A percentile compares a stretch with the other conserved stretches of the same genome.
These are phyloP conservation scores for Plenodomus biglobosus DNA, from an alignment of 2,329 filamentous ascomycete species.

Conservation along the genomic window DNA sequence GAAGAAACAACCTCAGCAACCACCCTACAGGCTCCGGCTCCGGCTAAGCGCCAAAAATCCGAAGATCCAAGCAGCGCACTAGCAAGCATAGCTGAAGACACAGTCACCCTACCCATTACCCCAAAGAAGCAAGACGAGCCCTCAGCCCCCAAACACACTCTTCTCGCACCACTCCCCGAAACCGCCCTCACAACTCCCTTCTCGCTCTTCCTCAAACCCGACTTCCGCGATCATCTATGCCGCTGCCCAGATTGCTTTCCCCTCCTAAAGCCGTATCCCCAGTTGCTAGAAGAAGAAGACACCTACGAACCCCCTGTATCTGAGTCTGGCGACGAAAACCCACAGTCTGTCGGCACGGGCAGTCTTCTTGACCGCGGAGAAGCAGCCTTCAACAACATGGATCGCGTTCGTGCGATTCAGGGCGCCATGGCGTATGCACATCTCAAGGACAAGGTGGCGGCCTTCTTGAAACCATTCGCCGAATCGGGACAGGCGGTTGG, in stretches of 20 bases:
- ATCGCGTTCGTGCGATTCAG: constrained; percentile 87
- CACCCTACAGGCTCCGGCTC: constrained; percentile 15
- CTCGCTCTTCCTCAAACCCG: constrained; percentile 77
- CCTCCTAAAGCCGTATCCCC: constrained; percentile 67
- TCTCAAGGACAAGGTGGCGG: constrained; percentile 92
- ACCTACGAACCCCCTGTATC: constrained; percentile 91
- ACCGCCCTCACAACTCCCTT: constrained; percentile 60
- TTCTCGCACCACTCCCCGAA: constrained; percentile 58
- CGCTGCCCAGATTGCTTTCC: constrained; percentile 80
- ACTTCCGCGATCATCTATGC: constrained; percentile 82
- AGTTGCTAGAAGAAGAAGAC: constrained; percentile 92
- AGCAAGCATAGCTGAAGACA: constrained; percentile 41
- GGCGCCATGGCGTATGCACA: constrained; percentile 98
- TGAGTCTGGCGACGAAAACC: constrained; percentile 55
- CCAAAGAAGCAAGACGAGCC: constrained; percentile 27
- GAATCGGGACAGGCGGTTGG: constrained; percentile 85
- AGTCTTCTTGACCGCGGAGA: constrained; percentile 90
- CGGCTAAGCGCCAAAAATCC: constrained; percentile 41
- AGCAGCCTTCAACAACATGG: constrained; percentile 85
- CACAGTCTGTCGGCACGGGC: constrained; percentile 67
- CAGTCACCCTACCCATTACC: constrained; percentile 25
- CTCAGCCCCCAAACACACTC: constrained; percentile 61
- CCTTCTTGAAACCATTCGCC: constrained; percentile 90
- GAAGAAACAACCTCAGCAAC: constrained; percentile 17
- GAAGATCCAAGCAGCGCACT: constrained; percentile 32